Base-by-base conservation (phyloP, 2,329 filamentous ascomycete species). In the Dothidotthia symphoricarpi region DNA sequence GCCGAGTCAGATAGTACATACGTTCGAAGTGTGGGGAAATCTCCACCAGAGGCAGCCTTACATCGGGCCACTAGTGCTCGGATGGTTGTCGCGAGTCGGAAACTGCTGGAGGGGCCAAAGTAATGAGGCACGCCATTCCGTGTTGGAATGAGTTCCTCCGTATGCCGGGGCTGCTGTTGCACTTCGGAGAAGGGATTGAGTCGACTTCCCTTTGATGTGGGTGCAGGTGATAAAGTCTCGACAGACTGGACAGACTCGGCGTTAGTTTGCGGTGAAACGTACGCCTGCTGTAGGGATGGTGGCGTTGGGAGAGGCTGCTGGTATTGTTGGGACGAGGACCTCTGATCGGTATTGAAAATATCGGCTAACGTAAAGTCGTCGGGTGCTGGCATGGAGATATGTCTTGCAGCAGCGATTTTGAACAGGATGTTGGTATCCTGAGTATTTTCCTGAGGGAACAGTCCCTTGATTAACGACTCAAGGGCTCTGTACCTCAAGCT, bases 401-500 rank as follows among this genome's bases (percentile, higher is more conserved):
- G 57, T 39, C 63, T 59, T n/a, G 61, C 56, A 29, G 61, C 57
- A 3, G 68, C 70, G 34, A 71, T 69, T 5, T 57, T 58, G 34
- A 69, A 69, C 13, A 72, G 44, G 10, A 64, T 60, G 25, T 69
- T 65, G 16, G 67, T 61, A 36, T 67, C 62, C 14, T 62, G 63
- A 3, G 64, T 57, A 37, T 70, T 66, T 24, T 67, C 55, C 12
- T 68, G 45, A 3, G 69, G 68, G 31, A 69, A 71, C 1, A 72
- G 39, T 0, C 69, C 69, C 33, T 68, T 66, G 28, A 72, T 60
- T 28, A 72, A 31, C 12, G 68, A 60, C 45, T 72, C 69, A 9
- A 72, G 57, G 3, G 70, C 68, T 28, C 70, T 58, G 42, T 69
- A 73, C 17, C 69, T 59, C 19, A 68, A 54, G 31, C 69, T 71